These are phyloP conservation scores for Euphorbia tirucalli DNA, from an alignment of 345 rosid species.

Conservation along the genomic window DNA sequence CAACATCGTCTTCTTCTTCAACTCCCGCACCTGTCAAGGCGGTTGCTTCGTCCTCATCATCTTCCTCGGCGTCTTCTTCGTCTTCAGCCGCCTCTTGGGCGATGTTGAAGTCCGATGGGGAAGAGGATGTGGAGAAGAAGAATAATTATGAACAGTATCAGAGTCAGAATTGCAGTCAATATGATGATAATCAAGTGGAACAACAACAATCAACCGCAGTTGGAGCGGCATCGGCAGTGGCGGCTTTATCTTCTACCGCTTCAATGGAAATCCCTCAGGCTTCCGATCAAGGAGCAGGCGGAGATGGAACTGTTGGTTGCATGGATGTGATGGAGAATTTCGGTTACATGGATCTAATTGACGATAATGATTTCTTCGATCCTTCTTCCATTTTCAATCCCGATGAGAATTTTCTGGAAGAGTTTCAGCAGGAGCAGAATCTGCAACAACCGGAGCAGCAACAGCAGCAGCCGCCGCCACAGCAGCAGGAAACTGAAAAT, in stretches of 20 bases:
- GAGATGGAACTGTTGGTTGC: slow-evolving; percentile 40
- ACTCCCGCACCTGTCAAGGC: slow-evolving; percentile 70
- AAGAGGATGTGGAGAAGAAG: slow-evolving; percentile 31
- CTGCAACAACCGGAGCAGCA: slow-evolving; percentile 3
- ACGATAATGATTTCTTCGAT: slow-evolving; percentile 65
- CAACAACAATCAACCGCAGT: no score
- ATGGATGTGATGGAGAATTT: slow-evolving; percentile 77
- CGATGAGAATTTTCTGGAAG: slow-evolving; percentile 34
- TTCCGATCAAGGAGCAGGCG: slow-evolving; percentile 28
- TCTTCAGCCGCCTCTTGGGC: slow-evolving; percentile 85
- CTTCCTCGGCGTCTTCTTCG: slow-evolving; percentile 55
- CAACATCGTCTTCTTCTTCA: slow-evolving; percentile 88
- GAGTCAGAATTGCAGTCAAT: slow-evolving; percentile 19
- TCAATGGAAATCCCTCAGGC: slow-evolving; percentile 61
- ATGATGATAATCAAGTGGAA: slow-evolving; percentile 8
- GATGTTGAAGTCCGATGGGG: slow-evolving; percentile 56
- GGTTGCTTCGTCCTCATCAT: slow-evolving; percentile 42
- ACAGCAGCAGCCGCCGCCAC: neutral
- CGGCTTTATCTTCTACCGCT: slow-evolving; percentile 66
- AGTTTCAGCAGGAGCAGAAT: slow-evolving; percentile 24
- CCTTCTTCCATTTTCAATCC: slow-evolving; percentile 61
- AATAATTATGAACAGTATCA: neutral
- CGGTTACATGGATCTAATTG: slow-evolving; percentile 80
- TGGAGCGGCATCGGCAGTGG: slow-evolving; percentile 28
- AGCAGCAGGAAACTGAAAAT: neutral